A percentile compares a stretch with the other conserved stretches of the same genome.
phyloP scores from a whole-genome alignment of 2,329 filamentous ascomycete species.

The Tympanopsis confertula region DNA sequence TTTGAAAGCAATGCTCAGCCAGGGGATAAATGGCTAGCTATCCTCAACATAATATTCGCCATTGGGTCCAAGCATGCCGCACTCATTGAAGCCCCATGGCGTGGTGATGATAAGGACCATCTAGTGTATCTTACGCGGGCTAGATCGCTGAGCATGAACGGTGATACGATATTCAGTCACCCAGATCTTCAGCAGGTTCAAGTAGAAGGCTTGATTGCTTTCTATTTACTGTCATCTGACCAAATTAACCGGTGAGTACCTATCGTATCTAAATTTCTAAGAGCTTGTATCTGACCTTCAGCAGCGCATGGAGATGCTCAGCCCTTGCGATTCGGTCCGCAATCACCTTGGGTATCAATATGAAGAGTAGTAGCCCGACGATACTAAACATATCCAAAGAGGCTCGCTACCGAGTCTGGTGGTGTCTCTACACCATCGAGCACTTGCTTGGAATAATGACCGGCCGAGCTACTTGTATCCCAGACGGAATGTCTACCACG shows the following conservation, averaged over 20 bases:
- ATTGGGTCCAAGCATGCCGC: background rate
- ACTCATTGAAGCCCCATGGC: background rate
- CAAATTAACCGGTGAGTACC: background rate
- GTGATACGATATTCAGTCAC: background rate
- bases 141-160: background rate
- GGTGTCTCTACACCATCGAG: background rate
- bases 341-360: background rate
- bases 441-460: background rate
- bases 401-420: background rate
- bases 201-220: background rate
- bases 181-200: background rate
- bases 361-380: background rate
- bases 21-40: background rate
- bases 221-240: background rate
- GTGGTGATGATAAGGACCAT: background rate
- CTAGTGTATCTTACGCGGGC: background rate
- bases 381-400: background rate
- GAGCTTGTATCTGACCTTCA: background rate
- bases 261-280: background rate
- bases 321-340: background rate
- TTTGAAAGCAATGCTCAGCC: background rate
- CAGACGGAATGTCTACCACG: constrained; percentile 14
- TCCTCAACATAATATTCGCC: background rate
- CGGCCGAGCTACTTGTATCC: constrained; percentile 9
- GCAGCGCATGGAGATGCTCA: background rate